Conservation (phyloP, 345 rosid genomes). For the Ricinus communis region DNA sequence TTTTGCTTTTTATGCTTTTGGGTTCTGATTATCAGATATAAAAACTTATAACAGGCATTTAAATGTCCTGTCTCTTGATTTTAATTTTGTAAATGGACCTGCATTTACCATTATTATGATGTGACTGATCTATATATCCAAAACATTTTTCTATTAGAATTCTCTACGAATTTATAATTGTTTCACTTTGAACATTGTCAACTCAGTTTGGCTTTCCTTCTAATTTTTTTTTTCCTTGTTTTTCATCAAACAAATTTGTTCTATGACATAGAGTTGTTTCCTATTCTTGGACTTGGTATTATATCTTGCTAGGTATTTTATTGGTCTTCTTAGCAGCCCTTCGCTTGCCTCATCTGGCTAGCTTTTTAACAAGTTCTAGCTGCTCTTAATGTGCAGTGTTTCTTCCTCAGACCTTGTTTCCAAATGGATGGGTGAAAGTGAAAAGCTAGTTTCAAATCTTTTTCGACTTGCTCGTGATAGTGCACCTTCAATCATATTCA, state of each 20-base stretch:
- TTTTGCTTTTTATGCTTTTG: no score
- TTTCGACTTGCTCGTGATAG: conserved; percentile 88
- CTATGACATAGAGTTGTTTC: no score
- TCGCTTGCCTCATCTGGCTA: background rate
- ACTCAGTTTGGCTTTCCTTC: no score
- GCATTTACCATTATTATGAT: background rate
- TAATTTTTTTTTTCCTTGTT: no score
- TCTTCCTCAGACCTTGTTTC: conserved; percentile 95
- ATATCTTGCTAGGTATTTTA: no score
- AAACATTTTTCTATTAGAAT: background rate
- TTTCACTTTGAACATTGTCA: background rate
- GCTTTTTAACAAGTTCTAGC: background rate
- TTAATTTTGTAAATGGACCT: background rate
- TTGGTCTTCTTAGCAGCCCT: no score
- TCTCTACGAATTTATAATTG: background rate
- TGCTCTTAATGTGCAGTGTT: conserved; percentile 40
- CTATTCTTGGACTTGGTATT: no score
- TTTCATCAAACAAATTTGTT: no score
- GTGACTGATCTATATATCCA: background rate
- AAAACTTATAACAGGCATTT: no score
- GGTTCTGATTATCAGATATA: no score
- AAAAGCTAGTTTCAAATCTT: conserved; percentile 87
- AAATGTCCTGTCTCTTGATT: background rate
- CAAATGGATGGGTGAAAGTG: conserved; percentile 99
- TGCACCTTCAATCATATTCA: conserved; percentile 85